Evolutionary conservation across 2,329 filamentous ascomycete genomes (phyloP), one percentile per base, ranked within the genome.

Genomic region (Trichophyton verrucosum): DNA sequence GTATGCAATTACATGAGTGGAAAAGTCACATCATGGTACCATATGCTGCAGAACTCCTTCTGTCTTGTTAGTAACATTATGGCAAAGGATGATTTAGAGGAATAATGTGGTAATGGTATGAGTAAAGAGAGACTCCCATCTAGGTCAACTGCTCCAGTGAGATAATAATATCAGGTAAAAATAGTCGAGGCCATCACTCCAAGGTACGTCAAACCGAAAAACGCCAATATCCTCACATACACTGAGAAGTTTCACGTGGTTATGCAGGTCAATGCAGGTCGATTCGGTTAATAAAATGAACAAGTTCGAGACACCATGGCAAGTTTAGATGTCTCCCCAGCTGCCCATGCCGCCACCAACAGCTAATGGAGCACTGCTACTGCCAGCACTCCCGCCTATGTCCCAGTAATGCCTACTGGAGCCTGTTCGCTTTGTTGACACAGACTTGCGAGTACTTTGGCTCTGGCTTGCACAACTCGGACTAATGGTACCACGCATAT

Each of bases 361-460:
- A 69, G 88, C 78, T 60, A 82, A 84, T 71, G 88, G 83, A 64
- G 86, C 78, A 65, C 86, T 88, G 2, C 87, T 87, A 60, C 88
- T 91, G 1, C 88, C 88, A 24, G 90, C 81, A 67, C 85, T 38
- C 9, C 33, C 33, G 9, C 33, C 9, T 11, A 96, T 83, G 72
- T 96, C 91, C 91, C 91, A 96, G 73, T 95, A 96, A 71, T 95
- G 89, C 59, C 90, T 78, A 53, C 86, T 89, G 51, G 66, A 86
- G 84, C 71, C 85, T 6, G 64, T 66, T 61, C 79, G 76, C 67
- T 59, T 59, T 4, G 57, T 59, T 22, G 79, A 77, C 36, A 83
- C 85, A 17, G 84, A 89, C 67, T 86, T 83, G 72, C 87, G 86
- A 6, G 89, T 89, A 9, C 55, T 24, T 36, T 72, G 89, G 95